Evolutionary conservation across 2,329 filamentous ascomycete species (phyloP), one percentile per base, ranked within the genome.

Genomic region (Colletotrichum sp.): DNA sequence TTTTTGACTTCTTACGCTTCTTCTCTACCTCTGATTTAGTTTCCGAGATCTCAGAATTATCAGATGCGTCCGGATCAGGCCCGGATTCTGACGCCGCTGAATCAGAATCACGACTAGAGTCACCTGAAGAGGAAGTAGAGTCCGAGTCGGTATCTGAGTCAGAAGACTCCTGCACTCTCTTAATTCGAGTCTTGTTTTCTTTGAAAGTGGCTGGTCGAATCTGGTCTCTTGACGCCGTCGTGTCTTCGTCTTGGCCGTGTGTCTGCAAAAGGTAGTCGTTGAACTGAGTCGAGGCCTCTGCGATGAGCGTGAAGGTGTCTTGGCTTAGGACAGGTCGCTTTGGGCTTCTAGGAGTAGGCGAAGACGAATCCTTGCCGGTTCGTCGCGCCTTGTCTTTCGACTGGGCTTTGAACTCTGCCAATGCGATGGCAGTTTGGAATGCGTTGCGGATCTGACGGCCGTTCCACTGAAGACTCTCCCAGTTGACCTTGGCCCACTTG

Each of bases 391-490:
- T 43, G 3, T 0, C 16, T 12, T 58, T 56, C 1, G 67, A 26
- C 28, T 84, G 77, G 16, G 85, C 83, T 52, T 87, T 85, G 18
- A 79, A 83, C 80, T 88, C 85, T 6, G 86, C 86, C 56, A 88
- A 79, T 5, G 85, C 84, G 48, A 88, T 82, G 4, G 86, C 85
- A 3, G 85, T 87, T 79, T 87, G 86, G 81, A 87, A 85, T 7
- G 84, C 84, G 69, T 86, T 86, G 32, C 84, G 83, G 75, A 86
- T 86, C 74, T 86, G 83, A 2, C 85, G 81, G 4, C 86, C 86
- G 65, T 87, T 87, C 82, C 86, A 87, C 56, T 81, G 67, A 4
- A 69, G 69, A 9, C 14, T 38, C 21, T 71, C 43, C 48, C 61
- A 66, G 69, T 71, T 74, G 8, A 7, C 5, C 26, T 59, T n/a